phyloP scores from a whole-genome alignment of 805 yeast species.

The Starmerella roubikii region DNA sequence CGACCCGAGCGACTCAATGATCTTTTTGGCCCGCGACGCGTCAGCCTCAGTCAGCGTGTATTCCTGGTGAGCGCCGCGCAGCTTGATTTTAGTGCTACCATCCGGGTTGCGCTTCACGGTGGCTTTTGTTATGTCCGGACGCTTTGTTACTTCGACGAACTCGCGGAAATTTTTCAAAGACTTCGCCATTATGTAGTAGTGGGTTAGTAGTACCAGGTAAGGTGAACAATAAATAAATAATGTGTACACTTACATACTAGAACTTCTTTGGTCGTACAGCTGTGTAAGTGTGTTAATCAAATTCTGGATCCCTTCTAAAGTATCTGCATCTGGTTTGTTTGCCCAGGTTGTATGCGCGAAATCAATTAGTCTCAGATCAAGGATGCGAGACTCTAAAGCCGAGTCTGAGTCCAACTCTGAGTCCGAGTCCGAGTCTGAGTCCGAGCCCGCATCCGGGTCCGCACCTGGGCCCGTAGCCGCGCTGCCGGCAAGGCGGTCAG shows the following conservation, averaged over 20 bases:
- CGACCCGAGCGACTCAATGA: slow-evolving; percentile 65
- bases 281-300: background rate
- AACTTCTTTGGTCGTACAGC: background rate
- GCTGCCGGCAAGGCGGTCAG: slow-evolving; percentile 18
- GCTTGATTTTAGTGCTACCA: slow-evolving; percentile 96
- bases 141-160: slow-evolving; percentile 73
- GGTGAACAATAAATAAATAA: too few species aligned
- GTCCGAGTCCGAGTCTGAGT: background rate
- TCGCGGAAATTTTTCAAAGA: slow-evolving; percentile 95
- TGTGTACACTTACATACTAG: too few species aligned
- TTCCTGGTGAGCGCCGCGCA: slow-evolving; percentile 87
- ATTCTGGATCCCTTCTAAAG: slow-evolving; percentile 49
- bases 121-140: slow-evolving; percentile 88
- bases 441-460: too few species aligned
- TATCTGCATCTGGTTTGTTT: slow-evolving; percentile 56
- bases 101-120: slow-evolving; percentile 88
- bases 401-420: slow-evolving; percentile 12
- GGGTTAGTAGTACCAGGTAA: too few species aligned
- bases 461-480: background rate
- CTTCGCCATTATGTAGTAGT: slow-evolving; percentile 18
- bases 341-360: slow-evolving; percentile 72
- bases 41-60: slow-evolving; percentile 94
- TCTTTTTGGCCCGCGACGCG: slow-evolving; percentile 92
- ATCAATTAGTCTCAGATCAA: slow-evolving; percentile 61
- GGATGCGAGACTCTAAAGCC: slow-evolving; percentile 25